Evolutionary conservation across 164 flowering plant species (phyloP), one percentile per base, ranked within the genome.

Genomic region (Stephania cephalantha): DNA sequence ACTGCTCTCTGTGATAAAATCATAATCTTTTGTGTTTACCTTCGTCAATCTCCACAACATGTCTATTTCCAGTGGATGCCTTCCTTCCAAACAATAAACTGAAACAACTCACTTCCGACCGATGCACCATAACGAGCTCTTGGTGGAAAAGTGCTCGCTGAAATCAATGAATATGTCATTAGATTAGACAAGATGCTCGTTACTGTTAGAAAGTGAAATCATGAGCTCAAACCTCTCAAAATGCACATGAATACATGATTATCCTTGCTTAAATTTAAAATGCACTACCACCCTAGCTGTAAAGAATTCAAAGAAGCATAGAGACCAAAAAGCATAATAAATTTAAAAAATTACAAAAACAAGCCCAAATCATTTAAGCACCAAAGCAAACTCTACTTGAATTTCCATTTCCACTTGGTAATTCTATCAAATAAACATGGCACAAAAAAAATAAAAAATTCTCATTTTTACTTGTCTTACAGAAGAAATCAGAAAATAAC

Each of bases 41-140:
- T 84, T 87, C 87, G 76, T 85, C 88, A 71, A 83, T 69, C 66
- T 82, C 90, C 73, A 58, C 66, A 71, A 75, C 18, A 5, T 25
- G 78, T 72, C 22, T 68, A 70, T 73, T 25, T 46, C 81, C 5
- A 1, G 81, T 69, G 10, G 72, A 69, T 18, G 18, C 73, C 72
- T 48, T 86, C 81, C 73, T 82, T 78, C 83, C 8, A 65, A 75
- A 85, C 20, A 82, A 75, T 78, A 77, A 85, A 76, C 87, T 69
- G 76, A 86, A 88, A 79, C 97, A 92, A 83, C 85, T 78, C 93
- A 90, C 89, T 69, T 69, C 82, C 79, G 73, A 74, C 22, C 46
- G 73, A 75, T 46, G 44, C 67, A 77, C 69, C 78, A 75, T 20
- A 72, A 76, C 74, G 31, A 73, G 69, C 76, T 46, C 67, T 68